Evolutionary conservation across 768 basidiomycete species (phyloP).

Genomic region (Cyclocybe aegerita): DNA sequence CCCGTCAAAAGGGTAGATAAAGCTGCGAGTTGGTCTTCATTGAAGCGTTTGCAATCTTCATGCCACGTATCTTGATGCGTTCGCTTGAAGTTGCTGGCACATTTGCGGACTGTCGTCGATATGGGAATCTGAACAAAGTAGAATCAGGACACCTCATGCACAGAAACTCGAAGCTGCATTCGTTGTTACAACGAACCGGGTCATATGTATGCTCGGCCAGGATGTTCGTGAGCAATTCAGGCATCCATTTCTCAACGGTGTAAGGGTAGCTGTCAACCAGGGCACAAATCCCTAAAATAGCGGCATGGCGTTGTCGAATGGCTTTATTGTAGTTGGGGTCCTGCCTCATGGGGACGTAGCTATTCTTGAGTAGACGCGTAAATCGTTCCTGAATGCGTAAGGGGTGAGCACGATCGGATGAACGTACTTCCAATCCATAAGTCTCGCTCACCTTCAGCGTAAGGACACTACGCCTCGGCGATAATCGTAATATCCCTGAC

Average conservation of each 20-base stretch:
- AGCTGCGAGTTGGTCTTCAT: constrained; percentile 80
- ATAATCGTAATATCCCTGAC: constrained; percentile 80
- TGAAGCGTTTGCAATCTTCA: constrained; percentile 83
- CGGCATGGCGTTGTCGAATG: constrained; percentile 81
- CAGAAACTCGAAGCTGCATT: neutral
- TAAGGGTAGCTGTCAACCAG: constrained; percentile 94
- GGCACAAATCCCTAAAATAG: constrained; percentile 92
- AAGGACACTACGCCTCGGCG: constrained; percentile 74
- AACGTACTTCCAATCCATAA: neutral
- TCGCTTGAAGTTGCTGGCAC: constrained; percentile 77
- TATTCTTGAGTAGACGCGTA: constrained; percentile 67
- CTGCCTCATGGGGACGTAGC: constrained; percentile 61
- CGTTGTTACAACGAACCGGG: constrained; percentile 47
- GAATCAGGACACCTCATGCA: constrained; percentile 11
- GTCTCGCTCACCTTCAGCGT: constrained; percentile 57
- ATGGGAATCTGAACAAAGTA: constrained; percentile 63
- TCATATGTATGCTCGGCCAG: constrained; percentile 85
- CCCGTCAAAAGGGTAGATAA: constrained; percentile 85
- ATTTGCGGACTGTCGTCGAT: constrained; percentile 79
- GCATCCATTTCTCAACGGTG: constrained; percentile 94
- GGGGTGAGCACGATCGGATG: neutral
- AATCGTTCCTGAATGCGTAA: constrained; percentile 66
- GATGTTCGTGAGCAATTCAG: constrained; percentile 74
- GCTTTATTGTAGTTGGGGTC: constrained; percentile 67
- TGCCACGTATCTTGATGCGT: constrained; percentile 91